Base-by-base conservation (phyloP, 352 stramenopile genomes). In the Phytophthora crassamura region DNA sequence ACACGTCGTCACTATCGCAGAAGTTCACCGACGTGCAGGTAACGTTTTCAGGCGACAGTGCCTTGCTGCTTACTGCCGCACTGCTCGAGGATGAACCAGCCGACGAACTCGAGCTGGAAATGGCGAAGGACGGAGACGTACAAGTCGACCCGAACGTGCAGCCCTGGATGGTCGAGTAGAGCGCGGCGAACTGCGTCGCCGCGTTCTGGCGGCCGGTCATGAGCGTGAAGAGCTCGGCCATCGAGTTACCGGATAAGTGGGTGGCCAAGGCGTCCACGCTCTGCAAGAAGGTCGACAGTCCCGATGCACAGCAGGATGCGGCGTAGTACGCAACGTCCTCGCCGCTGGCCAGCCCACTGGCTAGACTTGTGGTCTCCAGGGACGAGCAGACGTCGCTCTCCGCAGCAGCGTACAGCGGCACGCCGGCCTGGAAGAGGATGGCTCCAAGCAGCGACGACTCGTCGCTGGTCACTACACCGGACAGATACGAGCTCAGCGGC, bases 1-100 rank as follows among this genome's bases (percentile, higher is more conserved):
- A 91, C 14, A 90, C 80, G 14, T 90, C 69, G 63, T 84, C 65
- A 12, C 64, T 70, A 55, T 90, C 68, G 48, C 83, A 91, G 32
- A 86, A 68, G 14, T 84, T 60, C 28, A 77, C 69, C 10, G 70
- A 74, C 20, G 64, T 80, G 53, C 83, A 91, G 16, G 75, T 76
- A 7, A 90, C 64, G 14, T 79, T 75, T 39, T 79, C 55, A 0
- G 77, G 72, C 38, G 83, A 79, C 6, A 49, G 18, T 7, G 62
- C 75, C 49, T 82, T 86, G 43, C 51, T 72, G 7, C 50, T 16
- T 16, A 57, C 47, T 1, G 55, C 59, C 0, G 48, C 34, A 16
- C 45, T 74, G 14, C 48, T 72, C 0, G 70, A 61, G 16, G 59
- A 72, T 1, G 67, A 58, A 3, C 71, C 42, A 50, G 52, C 39